These are phyloP conservation scores for Westerdykella sp. DNA, from an alignment of 2,329 filamentous ascomycete genomes.

Conservation along the genomic window DNA sequence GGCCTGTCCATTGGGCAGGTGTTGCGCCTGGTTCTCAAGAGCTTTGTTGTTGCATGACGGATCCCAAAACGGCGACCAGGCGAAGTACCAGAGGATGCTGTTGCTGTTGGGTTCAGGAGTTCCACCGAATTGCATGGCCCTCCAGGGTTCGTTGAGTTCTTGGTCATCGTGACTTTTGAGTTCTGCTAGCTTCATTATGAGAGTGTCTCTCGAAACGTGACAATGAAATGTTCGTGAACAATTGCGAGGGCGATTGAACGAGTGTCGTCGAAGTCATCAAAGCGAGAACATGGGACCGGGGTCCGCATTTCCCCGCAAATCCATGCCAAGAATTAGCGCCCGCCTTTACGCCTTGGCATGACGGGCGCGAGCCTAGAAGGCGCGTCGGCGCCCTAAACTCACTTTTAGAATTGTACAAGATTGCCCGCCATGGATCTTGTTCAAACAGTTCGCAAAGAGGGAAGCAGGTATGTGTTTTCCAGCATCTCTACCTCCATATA, in stretches of 20 bases:
- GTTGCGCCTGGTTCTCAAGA: conserved; percentile 47
- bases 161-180: conserved; percentile 23
- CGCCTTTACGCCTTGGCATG: too few relatives aligned
- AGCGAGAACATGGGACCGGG: too few relatives aligned
- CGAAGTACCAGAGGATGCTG: conserved; percentile 55
- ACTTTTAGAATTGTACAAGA: too few relatives aligned
- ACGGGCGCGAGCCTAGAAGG: too few relatives aligned
- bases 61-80: conserved; percentile 59
- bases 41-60: conserved; percentile 53
- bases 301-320: too few relatives aligned
- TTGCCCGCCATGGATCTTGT: conserved; percentile 73
- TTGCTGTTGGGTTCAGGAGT: conserved; percentile 16
- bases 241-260: neutral
- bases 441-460: conserved; percentile 86
- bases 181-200: too few relatives aligned
- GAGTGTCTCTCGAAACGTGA: too few relatives aligned
- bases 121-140: neutral
- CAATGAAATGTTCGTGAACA: too few relatives aligned
- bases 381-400: too few relatives aligned
- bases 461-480: conserved; percentile 52
- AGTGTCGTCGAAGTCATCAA: too few relatives aligned
- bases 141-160: conserved; percentile 21
- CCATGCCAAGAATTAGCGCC: too few relatives aligned
- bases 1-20: conserved; percentile 45
- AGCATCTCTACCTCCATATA: neutral